Base-by-base conservation (phyloP, 257 asterid genomes). In the Solanum megistacrolobum region DNA sequence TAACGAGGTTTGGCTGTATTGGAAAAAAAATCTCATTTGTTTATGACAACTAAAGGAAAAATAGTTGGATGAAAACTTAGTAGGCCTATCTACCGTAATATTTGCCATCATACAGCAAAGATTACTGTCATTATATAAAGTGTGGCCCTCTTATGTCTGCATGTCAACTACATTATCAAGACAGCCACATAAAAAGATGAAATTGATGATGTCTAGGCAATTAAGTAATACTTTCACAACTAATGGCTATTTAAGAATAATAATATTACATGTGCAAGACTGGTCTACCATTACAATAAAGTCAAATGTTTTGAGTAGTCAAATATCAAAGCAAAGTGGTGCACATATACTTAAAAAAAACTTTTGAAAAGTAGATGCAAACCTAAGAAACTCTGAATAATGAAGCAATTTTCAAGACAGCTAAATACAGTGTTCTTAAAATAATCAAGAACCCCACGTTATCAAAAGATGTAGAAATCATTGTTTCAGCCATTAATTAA, bases 381-480 rank as follows among this genome's bases (percentile, higher is more conserved):
- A 84, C 89, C 91, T 90, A 75, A 76, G 23, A 76, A 75, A 38
- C 83, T 75, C 81, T 73, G 81, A 73, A 34, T 73, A 4, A 71
- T 71, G 78, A 71, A 71, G 38, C 6, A 32, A 32, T 29, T 52
- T 29, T 32, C 78, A 74, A 74, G 93, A 90, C 90, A 91, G 89
- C 88, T 89, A 88, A 90, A 90, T 88, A 65, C 85, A 87, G 25
- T 41, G 43, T 32, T 13, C 32, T 71, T 87, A 83, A 88, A 16
- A 91, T 86, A 89, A 87, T 58, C 62, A 83, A 86, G 91, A 94
- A 92, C 92, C 90, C 86, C 90, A 91, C 32, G 89, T 71, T 90
- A 93, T 93, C 79, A 92, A 94, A 94, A 92, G 98, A 92, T 92
- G 94, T 84, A 91, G 88, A 93, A 91, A 91, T 91, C 92, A 93